Evolutionary conservation across 2,329 filamentous ascomycete genomes (phyloP), one percentile per base, ranked within the genome.

Genomic region (Xenoacremonium recifei): DNA sequence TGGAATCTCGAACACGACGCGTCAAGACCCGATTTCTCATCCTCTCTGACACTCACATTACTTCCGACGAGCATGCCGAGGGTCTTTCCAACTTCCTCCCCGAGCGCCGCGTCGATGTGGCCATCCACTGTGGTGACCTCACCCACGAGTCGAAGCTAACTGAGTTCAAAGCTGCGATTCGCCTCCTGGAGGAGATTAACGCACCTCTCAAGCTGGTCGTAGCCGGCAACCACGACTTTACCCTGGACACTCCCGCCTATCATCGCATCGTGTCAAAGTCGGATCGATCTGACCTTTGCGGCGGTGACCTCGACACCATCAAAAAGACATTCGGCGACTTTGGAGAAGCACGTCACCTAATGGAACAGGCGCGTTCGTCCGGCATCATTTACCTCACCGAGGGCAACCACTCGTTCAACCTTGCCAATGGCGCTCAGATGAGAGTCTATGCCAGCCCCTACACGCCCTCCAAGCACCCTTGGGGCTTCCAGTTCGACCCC

Each of bases 151-250:
- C 72, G 0, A 71, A 65, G n/a, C 39, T 74, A 0, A 37, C 59
- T 1, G 72, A 76, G 41, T 71, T 67, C 30, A 51, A 46, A 12
- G 46, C 50, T 0, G 59, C 68, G 0, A 52, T 77, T 4, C 36
- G 59, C 3, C 53, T 71, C 0, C 57, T 77, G 1, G 53, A 62
- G 19, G 35, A 38, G 0, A 54, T 76, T 7, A 46, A 68, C 3
- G 72, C 72, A 0, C 65, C 69, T 0, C 57, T 77, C 4, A 77
- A 76, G 42, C 51, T 77, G 2, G 60, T 71, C 13, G 75, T 78
- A 30, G 63, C 73, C 1, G 72, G 74, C 0, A 77, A 76, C 38
- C 72, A 77, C 44, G 72, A 78, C 40, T 73, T 73, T 33, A 70
- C 61, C 0, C 52, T 70, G 4, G 65, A 70, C 30, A 39, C 35